These are phyloP conservation scores for Fraxinus anomala DNA, from an alignment of 257 asterid genomes.

Conservation along the genomic window DNA sequence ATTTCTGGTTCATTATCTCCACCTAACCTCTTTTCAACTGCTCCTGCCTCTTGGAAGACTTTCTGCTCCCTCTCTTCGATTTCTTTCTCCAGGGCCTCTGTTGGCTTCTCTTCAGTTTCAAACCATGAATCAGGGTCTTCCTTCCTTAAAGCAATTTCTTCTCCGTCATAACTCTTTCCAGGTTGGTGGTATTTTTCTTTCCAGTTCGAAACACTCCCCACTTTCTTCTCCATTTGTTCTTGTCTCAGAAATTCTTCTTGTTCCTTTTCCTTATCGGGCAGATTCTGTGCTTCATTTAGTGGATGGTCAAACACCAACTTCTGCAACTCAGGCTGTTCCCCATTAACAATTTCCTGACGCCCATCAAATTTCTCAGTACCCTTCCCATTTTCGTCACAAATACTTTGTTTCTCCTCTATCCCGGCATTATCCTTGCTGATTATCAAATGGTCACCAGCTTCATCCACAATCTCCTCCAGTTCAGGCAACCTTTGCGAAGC, in stretches of 20 bases:
- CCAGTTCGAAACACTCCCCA: conserved; percentile 26
- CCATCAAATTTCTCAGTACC: conserved; percentile 33
- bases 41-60: conserved; percentile 28
- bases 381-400: conserved; percentile 30
- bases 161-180: conserved; percentile 32
- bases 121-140: conserved; percentile 36
- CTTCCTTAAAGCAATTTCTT: conserved; percentile 27
- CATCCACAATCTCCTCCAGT: conserved; percentile 32
- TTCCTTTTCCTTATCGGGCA: conserved; percentile 12
- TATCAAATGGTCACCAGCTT: conserved; percentile 28
- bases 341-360: conserved; percentile 22
- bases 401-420: conserved; percentile 29
- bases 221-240: conserved; percentile 28
- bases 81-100: conserved; percentile 35
- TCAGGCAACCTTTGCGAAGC: conserved; percentile 31
- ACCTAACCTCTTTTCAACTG: conserved; percentile 26
- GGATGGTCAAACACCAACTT: conserved; percentile 28
- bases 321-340: conserved; percentile 21
- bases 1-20: conserved; percentile 35
- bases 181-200: conserved; percentile 33
- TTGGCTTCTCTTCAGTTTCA: conserved; percentile 35
- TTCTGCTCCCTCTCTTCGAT: conserved; percentile 29
- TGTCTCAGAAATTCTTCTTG: conserved; percentile 27
- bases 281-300: conserved; percentile 26
- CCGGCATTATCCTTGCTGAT: conserved; percentile 31